Percentiles rank a stretch among this genome's conserved stretches.
These are phyloP conservation scores for Phytophthora pinifolia DNA, from an alignment of 352 stramenopile species.

Conservation along the genomic window DNA sequence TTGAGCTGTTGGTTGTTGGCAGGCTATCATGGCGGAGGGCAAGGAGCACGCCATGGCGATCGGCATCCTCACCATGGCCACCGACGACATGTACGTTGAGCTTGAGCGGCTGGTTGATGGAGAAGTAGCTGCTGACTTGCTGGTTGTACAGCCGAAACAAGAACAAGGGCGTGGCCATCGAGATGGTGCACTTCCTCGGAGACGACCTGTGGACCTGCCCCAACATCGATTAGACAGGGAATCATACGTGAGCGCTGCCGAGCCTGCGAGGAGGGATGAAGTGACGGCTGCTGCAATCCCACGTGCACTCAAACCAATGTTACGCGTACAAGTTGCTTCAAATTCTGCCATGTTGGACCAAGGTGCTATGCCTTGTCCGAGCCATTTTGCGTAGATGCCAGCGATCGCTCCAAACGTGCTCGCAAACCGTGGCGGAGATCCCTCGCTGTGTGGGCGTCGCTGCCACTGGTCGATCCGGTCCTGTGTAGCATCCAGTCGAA, in stretches of 20 bases:
- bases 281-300: not conserved
- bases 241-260: not conserved
- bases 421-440: slow-evolving; percentile 15
- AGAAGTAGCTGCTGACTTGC: slow-evolving; percentile 4
- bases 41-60: slow-evolving; percentile 97
- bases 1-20: not conserved
- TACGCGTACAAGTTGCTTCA: slow-evolving; percentile 6
- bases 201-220: slow-evolving; percentile 95
- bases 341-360: not conserved
- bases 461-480: slow-evolving; percentile 13
- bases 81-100: slow-evolving; percentile 91
- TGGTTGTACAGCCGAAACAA: slow-evolving; percentile 69
- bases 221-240: slow-evolving; percentile 64
- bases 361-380: slow-evolving; percentile 19
- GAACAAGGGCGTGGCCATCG: slow-evolving; percentile 97
- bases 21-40: slow-evolving; percentile 97
- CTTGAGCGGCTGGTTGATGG: not conserved
- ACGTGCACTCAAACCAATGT: not conserved
- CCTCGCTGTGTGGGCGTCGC: not conserved
- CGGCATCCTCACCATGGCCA: slow-evolving; percentile 96
- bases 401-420: slow-evolving; percentile 8
- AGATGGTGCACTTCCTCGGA: slow-evolving; percentile 96
- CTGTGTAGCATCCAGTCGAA: slow-evolving; percentile 78
- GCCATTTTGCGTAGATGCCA: slow-evolving; percentile 7
- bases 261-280: not conserved